Base-by-base conservation (phyloP, 225 moss, liverwort and hornwort species). In the Climacium dendroides region DNA sequence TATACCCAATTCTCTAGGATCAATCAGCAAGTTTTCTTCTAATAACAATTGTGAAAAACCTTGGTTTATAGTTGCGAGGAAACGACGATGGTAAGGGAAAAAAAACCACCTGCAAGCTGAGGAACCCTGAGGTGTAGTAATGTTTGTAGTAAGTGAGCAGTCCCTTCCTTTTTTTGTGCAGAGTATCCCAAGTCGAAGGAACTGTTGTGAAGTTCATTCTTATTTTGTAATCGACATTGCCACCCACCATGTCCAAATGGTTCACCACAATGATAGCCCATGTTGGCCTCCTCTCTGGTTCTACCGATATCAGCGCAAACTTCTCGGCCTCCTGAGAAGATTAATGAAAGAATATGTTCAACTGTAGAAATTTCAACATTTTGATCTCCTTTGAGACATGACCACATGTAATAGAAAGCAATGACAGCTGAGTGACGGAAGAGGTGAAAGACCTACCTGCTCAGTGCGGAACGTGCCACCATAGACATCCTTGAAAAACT, bases 191-290 rank as follows among this genome's bases (percentile, higher is more conserved):
- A 39, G 98, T 97, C 10, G 87, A 80, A 71, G 98, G 98, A 10
- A 96, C 93, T 7, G 98, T 96, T 30, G 98, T 98, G 86, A 95
- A 98, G 90, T 98, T 98, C 98, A 98, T 98, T 32, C 98, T 94
- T 53, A 98, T 96, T 90, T 94, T 96, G 91, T 97, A 98, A 82
- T 96, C 96, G 58, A 98, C 94, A 55, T 95, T 90, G 62, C 98
- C 98, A 37, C 90, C 91, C 48, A 78, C 73, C 53, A 91, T 55
- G 80, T 98, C 95, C 85, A 98, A 79, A 66, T 91, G 87, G 52
- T 98, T 89, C 83, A 98, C 96, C 28, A 96, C 91, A 67, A 98
- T 84, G 39, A 98, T 94, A 34, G 98, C 98, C 98, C 98, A 98
- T 53, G 95, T 92, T 47, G 94, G 98, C 47, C 85, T 91, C 79